Percentiles rank a stretch among this genome's conserved stretches.
Evolutionary conservation across 1,284 basidiomycete species (phyloP).

Genomic region (Lentinula novae-zelandiae): DNA sequence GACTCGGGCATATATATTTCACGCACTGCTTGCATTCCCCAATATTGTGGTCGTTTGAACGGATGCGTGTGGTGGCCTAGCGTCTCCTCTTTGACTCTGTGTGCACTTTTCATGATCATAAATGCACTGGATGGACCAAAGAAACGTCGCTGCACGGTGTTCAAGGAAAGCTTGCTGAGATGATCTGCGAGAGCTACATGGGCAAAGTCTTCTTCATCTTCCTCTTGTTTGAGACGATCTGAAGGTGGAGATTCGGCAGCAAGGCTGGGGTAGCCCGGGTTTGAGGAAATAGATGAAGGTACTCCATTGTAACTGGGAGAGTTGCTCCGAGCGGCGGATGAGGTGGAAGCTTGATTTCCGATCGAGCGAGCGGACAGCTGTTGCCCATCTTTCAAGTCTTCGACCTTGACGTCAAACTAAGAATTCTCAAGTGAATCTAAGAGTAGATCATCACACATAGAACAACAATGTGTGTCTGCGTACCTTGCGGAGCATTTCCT

Average conservation of each 20-base stretch:
- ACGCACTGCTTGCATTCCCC: slow-evolving; percentile 31
- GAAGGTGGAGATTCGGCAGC: slow-evolving; percentile 1
- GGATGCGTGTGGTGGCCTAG: slow-evolving; percentile 24
- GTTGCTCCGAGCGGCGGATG: not conserved
- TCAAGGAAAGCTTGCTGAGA: slow-evolving; percentile 31
- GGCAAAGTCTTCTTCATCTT: slow-evolving; percentile 18
- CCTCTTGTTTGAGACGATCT: slow-evolving; percentile 2
- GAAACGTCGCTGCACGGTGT: slow-evolving; percentile 40
- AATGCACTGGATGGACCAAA: slow-evolving; percentile 60
- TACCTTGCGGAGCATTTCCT: slow-evolving; percentile 47
- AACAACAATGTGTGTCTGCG: not conserved
- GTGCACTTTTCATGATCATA: slow-evolving; percentile 48
- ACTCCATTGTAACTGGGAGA: slow-evolving; percentile 5
- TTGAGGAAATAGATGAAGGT: slow-evolving; percentile 2
- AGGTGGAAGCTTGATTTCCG: not conserved
- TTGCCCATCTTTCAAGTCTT: slow-evolving; percentile 4
- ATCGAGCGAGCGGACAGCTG: not conserved
- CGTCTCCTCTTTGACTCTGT: slow-evolving; percentile 44
- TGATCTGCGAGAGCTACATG: slow-evolving; percentile 32
- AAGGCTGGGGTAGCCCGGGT: slow-evolving; percentile 7
- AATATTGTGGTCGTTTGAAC: slow-evolving; percentile 29
- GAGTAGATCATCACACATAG: too few relatives aligned
- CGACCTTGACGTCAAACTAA: slow-evolving; percentile 6
- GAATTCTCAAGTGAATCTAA: not conserved
- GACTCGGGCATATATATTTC: not conserved